These are phyloP conservation scores for Lichtheimia corymbifera DNA, from an alignment of 371 early-diverging fungal genomes.

Conservation along the genomic window DNA sequence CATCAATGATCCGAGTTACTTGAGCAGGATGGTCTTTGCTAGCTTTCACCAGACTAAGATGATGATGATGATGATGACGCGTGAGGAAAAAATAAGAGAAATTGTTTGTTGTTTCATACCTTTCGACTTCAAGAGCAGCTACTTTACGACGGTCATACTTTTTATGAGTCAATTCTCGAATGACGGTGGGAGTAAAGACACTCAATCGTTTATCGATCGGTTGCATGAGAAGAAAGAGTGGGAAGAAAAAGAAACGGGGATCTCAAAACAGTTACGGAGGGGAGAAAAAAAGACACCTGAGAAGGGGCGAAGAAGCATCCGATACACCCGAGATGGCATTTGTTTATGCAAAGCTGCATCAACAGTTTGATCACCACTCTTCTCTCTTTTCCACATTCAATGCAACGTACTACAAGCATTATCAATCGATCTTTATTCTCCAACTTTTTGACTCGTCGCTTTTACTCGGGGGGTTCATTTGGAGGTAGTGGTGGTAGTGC, in stretches of 20 bases:
- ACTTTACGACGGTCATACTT: constrained; percentile 87
- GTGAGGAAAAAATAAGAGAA: not conserved
- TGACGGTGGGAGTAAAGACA: constrained; percentile 6
- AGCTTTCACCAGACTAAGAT: constrained; percentile 65
- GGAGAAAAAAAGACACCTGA: not conserved
- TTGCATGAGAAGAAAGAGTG: not conserved
- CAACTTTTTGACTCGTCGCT: not conserved
- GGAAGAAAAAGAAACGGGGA: not conserved
- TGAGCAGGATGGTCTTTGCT: constrained; percentile 43
- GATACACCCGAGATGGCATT: not conserved
- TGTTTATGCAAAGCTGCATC: not conserved
- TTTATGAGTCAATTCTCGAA: constrained; percentile 60
- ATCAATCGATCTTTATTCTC: not conserved
- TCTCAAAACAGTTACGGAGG: not conserved
- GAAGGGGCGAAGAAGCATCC: not conserved
- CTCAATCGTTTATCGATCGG: not conserved
- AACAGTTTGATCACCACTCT: not conserved
- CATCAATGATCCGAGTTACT: constrained; percentile 64
- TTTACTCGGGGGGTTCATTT: not conserved
- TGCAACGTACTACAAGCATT: not conserved
- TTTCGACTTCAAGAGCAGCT: constrained; percentile 88
- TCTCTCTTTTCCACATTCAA: constrained; percentile 1
- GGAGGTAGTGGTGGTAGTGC: constrained; percentile 11
- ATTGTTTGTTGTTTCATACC: constrained; percentile 27
- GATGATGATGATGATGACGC: not conserved